Evolutionary conservation across 306 rosid species (phyloP), one percentile per base, ranked within the genome.

Genomic region (Citrullus amarus): DNA sequence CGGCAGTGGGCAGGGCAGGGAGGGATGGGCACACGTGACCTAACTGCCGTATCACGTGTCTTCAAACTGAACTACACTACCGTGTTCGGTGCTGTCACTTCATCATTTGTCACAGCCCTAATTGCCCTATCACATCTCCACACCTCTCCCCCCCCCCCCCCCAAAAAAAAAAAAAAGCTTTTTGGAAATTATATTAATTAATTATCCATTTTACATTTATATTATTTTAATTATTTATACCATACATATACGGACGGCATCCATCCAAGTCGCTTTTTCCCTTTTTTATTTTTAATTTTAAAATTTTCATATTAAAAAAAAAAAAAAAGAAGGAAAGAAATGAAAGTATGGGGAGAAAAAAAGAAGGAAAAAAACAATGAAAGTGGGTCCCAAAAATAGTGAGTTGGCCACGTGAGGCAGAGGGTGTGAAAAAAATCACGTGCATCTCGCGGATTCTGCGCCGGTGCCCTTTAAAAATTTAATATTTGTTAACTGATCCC

Each of bases 401-500:
- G 57, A 70, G 76, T 22, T 70, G 76, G 76, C 76, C 76, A 70
- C 76, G 76, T 70, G 76, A 70, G 76, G 57, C 0, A 12, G 76
- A 70, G 57, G 57, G 38, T 22, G 56, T 11, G 16, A 44, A n/a
- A 53, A 41, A 6, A 15, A 44, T 44, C 76, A 70, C 76, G 76
- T 70, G 76, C 38, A 5, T 25, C 12, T 43, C 9, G 39, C 76
- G 76, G 76, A 70, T 70, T 70, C 41, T 43, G 11, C 76, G 76
- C 76, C 58, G 57, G 55, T 46, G 13, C 20, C 28, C 75, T 69
- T 53, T 48, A 1, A 48, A 48, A 48, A 2, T 39, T 68, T 80
- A 50, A 30, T 84, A 86, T 86, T 90, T 88, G 86, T 91, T 92
- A 88, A 93, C 97, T 86, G 92, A 92, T 93, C 97, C 96, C 94